These are phyloP conservation scores for Liquidambar formosana DNA, from an alignment of 164 flowering plant genomes.

Conservation along the genomic window DNA sequence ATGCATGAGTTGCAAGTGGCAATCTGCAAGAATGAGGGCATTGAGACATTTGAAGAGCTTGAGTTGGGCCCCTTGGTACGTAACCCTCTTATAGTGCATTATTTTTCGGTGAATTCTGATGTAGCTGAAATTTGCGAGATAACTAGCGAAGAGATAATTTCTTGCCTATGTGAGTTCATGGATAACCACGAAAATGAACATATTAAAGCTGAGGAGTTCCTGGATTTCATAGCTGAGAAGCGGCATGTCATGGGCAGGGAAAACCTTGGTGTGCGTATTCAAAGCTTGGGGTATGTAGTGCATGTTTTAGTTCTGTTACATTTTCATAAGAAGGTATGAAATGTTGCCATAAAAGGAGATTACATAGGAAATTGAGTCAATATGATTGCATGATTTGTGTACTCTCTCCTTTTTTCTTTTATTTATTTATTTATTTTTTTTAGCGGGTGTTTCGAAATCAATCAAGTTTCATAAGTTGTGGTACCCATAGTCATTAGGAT, in stretches of 20 bases:
- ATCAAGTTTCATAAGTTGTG: too few species aligned
- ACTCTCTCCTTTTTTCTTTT: too few species aligned
- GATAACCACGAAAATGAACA: conserved; percentile 21
- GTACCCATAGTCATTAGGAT: too few species aligned
- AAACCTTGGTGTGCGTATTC: conserved; percentile 73
- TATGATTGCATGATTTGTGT: too few species aligned
- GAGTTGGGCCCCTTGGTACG: conserved; percentile 79
- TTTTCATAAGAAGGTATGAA: too few species aligned
- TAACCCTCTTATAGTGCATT: conserved; percentile 74
- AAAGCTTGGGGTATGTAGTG: conserved; percentile 69
- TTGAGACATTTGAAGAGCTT: conserved; percentile 75
- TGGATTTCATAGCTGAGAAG: conserved; percentile 63
- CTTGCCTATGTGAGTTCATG: conserved; percentile 44
- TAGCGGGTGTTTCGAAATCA: too few species aligned
- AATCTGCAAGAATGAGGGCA: conserved; percentile 75
- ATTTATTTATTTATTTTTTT: too few species aligned
- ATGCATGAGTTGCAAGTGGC: conserved; percentile 73
- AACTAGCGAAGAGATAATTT: conserved; percentile 56
- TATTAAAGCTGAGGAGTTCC: conserved; percentile 46
- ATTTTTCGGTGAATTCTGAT: conserved; percentile 56
- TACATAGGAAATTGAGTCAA: too few species aligned
- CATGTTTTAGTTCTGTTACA: background rate
- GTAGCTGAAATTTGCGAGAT: conserved; percentile 46
- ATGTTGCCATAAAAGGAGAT: too few species aligned
- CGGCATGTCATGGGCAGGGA: conserved; percentile 38